Evolutionary conservation across 768 basidiomycete species (phyloP), one percentile per base, ranked within the genome.

Genomic region (Suillus luteus): DNA sequence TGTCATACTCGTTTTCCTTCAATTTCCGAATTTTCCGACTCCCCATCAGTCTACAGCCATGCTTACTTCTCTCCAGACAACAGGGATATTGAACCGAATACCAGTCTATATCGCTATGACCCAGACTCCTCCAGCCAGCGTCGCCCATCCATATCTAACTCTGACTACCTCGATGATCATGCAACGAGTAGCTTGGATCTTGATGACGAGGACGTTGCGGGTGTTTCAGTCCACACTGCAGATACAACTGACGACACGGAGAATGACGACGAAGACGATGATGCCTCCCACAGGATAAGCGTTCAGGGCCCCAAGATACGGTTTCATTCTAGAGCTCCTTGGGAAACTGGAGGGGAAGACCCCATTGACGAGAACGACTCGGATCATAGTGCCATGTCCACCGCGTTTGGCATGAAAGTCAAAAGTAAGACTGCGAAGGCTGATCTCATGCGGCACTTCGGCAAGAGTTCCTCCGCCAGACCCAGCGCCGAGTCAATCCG

Each of bases 301-400:
- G 77, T 88, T 55, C 85, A 89, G 40, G 92, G 92, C n/a, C 92
- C 92, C 37, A 92, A 86, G 75, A 90, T 93, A 83, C 86, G 87
- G 59, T 86, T 92, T 71, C 90, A 92, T 74, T 90, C 89, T 65
- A 88, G 83, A 31, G 89, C 92, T 19, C 92, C 92, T 46, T 94
- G 92, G 92, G 91, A 93, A 75, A 76, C 82, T 43, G 89, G 86
- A 57, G 85, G 82, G 15, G 85, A 82, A 15, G 81, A 78, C 43
- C 44, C 75, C 4, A 63, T 82, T 3, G 74, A 79, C 37, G 83
- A 82, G 69, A 85, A 81, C 38, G 85, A 86, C 48, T 68, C 76
- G 5, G 81, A 83, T 46, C 78, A 78, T 27, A 73, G 70, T 54
- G 64, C 72, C 62, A 69, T 73, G 72, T 72, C 75, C 61, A 67